Base-by-base conservation (phyloP, 2,329 filamentous ascomycete species). In the Delphinella strobiligena region DNA sequence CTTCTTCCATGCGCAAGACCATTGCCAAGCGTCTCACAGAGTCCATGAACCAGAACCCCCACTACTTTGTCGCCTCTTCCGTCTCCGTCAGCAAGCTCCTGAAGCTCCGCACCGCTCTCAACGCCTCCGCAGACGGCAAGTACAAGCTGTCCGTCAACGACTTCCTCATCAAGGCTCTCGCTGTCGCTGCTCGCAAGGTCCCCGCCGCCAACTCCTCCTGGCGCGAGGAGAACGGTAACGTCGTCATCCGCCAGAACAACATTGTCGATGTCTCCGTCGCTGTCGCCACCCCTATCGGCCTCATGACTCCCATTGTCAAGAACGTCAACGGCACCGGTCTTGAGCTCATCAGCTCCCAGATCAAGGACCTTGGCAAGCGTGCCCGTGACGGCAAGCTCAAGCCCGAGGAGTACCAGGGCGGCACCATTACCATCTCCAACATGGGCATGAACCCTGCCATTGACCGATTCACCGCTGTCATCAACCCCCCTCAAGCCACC, bases 81-180 rank as follows among this genome's bases (percentile, higher is more conserved):
- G 75, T 98, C 59, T 96, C 89, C 43, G 91, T 98, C 49, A 75
- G 72, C 63, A 96, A 96, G 76, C 83, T 98, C 36, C 71, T 94
- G 56, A 96, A 95, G 74, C 87, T 98, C 54, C 87, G 91, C 56
- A 77, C 85, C 67, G 87, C 89, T 43, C 78, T 98, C 51, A 98
- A 98, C 70, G 76, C 78, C 59, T 80, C 83, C 10, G 72, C 85
- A 35, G 81, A 94, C 47, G 91, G 89, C 67, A 80, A 87, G 66
- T 98, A 94, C 78, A 98, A 95, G 78, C 83, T 98, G 44, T 95
- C 88, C n/a, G 86, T 98, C 67, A 98, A 98, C 68, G 91, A 98
- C 68, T 94, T 98, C 75, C 74, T 98, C 48, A 86, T 98, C 75
- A 98, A 98, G 77, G 91, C 89, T 52, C 84, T 89, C 43, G 84